Base-by-base conservation (phyloP, 2,329 filamentous ascomycete species). In the Ampelomyces quisqualis region DNA sequence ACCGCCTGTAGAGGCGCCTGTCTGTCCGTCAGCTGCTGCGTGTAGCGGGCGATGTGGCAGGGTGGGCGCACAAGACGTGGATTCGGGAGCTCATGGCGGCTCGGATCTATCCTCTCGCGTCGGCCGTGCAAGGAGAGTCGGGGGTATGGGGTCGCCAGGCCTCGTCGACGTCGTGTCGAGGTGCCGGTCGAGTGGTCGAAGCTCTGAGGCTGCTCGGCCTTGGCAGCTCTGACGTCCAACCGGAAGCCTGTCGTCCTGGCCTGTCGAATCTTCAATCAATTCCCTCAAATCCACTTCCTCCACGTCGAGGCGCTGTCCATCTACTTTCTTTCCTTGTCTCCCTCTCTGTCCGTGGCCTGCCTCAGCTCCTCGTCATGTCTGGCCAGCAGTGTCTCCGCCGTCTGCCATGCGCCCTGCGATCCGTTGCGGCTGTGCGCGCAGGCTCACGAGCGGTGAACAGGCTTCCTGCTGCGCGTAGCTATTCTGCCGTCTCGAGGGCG, bases 1-100 rank as follows among this genome's bases (percentile, higher is more conserved):
- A 90, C 58, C 90, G 88, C 65, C 91, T 85, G 73, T 98, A 98
- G 47, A 98, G 85, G 49, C 76, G 77, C 56, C 82, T 84, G 65
- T 45, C 42, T 37, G 24, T 31, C 35, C 52, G 68, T 57, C 65
- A 67, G 51, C 49, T 24, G 57, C 43, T 54, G 50, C 38, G 35
- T 15, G 38, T 36, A 40, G 47, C 34, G 46, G 43, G 44, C 40
- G 46, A 31, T 29, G 31, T 37, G 34, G 45, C 30, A 34, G 40
- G 24, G 38, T 40, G 37, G 46, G 44, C 67, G 55, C 46, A 70
- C 67, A 67, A 49, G 37, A 69, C 66, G 30, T 63, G 57, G 31
- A 53, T 57, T 51, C 65, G 67, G 53, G 67, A 64, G 55, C 70
- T 70, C 70, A 73, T 73, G 45, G 47, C 58, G 57, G 53, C 45